Conservation (phyloP, 2,329 filamentous ascomycete genomes). For the Cladophialophora bantiana region DNA sequence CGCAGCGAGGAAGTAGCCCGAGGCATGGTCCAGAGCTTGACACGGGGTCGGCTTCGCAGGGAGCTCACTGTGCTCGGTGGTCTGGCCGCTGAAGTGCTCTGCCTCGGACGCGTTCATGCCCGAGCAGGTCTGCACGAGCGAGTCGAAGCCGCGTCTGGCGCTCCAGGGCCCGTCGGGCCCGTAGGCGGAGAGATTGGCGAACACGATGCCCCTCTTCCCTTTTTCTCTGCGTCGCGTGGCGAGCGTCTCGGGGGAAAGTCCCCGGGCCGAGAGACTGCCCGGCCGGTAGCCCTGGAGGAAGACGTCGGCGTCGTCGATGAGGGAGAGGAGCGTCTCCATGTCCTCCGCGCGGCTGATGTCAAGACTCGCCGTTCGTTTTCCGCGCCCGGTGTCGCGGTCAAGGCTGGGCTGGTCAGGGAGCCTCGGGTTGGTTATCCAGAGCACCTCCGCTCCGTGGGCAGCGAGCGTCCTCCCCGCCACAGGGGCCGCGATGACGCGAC, state of each 20-base stretch:
- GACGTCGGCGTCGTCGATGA: conserved; percentile 51
- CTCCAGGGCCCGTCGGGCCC: conserved; percentile 58
- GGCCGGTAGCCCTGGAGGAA: conserved; percentile 59
- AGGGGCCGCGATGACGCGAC: conserved; percentile 51
- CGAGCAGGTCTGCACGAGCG: conserved; percentile 62
- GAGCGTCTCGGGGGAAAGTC: conserved; percentile 52
- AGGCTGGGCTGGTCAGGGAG: conserved; percentile 47
- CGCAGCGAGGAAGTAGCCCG: conserved; percentile 62
- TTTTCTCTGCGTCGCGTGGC: conserved; percentile 47
- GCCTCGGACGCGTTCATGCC: conserved; percentile 65
- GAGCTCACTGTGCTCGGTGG: conserved; percentile 37
- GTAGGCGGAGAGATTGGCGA: conserved; percentile 62
- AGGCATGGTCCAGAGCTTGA: conserved; percentile 64
- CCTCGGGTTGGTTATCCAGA: conserved; percentile 50
- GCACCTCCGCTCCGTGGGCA: conserved; percentile 51
- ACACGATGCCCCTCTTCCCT: conserved; percentile 49
- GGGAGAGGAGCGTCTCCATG: conserved; percentile 39
- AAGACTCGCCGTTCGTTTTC: conserved; percentile 49
- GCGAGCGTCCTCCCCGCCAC: conserved; percentile 49
- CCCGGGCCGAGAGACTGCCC: conserved; percentile 54
- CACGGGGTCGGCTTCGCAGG: conserved; percentile 56
- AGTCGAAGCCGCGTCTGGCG: conserved; percentile 61
- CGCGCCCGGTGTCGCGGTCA: conserved; percentile 48
- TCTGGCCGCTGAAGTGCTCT: conserved; percentile 45
- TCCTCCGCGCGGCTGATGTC: conserved; percentile 44